Conservation (phyloP, 352 stramenopile species). For the Globisporangium nunn region DNA sequence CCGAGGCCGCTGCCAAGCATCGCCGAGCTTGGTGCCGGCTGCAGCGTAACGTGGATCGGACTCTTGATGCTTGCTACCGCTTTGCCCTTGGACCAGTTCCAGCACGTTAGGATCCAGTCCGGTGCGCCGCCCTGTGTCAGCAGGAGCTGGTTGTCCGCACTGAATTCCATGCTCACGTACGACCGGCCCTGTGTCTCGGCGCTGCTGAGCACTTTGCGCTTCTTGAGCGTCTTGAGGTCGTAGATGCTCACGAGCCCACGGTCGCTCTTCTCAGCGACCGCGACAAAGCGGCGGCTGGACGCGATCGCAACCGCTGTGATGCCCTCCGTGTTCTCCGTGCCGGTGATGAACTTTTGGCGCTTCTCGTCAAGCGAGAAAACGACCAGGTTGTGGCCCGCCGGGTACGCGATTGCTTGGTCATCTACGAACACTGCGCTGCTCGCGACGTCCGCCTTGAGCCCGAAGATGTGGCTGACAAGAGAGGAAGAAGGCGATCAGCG, state of each 20-base stretch:
- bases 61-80: conserved; percentile 69
- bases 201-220: conserved; percentile 82
- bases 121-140: conserved; percentile 79
- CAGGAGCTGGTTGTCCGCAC: conserved; percentile 86
- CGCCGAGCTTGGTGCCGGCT: conserved; percentile 33
- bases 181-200: conserved; percentile 54
- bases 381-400: conserved; percentile 84
- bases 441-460: conserved; percentile 80
- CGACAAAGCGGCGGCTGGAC: conserved; percentile 67
- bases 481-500: background rate
- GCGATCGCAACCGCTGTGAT: conserved; percentile 66
- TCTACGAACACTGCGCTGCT: conserved; percentile 83
- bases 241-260: conserved; percentile 75
- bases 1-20: conserved; percentile 22
- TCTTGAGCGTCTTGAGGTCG: conserved; percentile 87
- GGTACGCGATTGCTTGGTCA: conserved; percentile 76
- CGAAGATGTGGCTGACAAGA: conserved; percentile 79
- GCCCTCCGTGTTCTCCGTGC: conserved; percentile 62
- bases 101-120: conserved; percentile 87
- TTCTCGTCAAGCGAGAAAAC: conserved; percentile 89
- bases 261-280: conserved; percentile 70
- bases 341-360: conserved; percentile 86
- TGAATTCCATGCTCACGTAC: conserved; percentile 87
- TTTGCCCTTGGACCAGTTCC: conserved; percentile 92
- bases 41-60: conserved; percentile 44